Evolutionary conservation across 176 grass and related monocot genomes (phyloP).

Genomic region (Carex kokanica): DNA sequence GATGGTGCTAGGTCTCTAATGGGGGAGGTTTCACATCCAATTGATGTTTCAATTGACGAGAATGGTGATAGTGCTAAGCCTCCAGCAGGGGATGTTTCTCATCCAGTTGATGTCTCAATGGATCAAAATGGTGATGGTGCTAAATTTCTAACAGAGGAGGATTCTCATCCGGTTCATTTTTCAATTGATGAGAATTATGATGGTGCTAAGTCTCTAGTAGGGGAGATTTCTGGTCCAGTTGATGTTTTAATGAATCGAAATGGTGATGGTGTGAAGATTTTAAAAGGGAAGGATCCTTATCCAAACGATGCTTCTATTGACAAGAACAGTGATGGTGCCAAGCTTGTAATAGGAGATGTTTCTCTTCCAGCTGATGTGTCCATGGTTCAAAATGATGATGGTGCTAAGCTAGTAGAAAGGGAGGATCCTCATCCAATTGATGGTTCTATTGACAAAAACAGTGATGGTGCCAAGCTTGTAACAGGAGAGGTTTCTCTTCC

Average conservation of each 20-base stretch:
- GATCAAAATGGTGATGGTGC: not conserved
- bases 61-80: not conserved
- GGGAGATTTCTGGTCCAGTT: not conserved
- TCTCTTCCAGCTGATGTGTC: not conserved
- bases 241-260: not conserved
- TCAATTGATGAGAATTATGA: not conserved
- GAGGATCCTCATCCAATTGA: not conserved
- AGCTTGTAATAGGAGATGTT: not conserved
- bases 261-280: not conserved
- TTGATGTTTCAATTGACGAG: not conserved
- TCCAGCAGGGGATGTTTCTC: not conserved
- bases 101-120: not conserved
- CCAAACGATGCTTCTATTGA: not conserved
- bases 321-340: not conserved
- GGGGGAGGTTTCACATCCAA: not conserved
- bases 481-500: not conserved
- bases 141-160: not conserved
- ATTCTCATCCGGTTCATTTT: not conserved
- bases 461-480: not conserved
- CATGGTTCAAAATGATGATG: not conserved
- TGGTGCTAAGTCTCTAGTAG: not conserved
- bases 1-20: not conserved
- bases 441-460: not conserved
- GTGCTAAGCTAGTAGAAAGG: not conserved
- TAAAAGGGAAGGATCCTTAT: not conserved